Conservation (phyloP, 495 filamentous ascomycete species). For the Pyronema omphalodes region DNA sequence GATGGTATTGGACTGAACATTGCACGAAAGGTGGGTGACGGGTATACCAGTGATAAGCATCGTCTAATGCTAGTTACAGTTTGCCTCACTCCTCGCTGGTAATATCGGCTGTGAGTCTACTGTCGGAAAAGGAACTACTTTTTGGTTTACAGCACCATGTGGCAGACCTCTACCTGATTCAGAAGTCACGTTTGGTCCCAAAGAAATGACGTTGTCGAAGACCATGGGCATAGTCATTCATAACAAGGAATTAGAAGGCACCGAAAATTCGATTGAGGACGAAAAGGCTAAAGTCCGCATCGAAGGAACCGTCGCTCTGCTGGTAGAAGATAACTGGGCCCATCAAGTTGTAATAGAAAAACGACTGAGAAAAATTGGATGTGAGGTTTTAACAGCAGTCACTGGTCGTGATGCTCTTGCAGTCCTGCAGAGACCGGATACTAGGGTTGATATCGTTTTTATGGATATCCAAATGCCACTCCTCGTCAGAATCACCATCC, state of each 20-base stretch:
- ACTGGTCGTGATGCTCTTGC: constrained; percentile 15
- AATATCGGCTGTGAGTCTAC: constrained; percentile 13
- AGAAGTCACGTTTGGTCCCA: constrained; percentile 5
- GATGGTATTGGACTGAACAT: constrained; percentile 13
- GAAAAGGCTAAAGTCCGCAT: constrained; percentile 8
- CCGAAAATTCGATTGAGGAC: background rate
- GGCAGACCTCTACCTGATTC: constrained; percentile 5
- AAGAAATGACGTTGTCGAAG: constrained; percentile 7
- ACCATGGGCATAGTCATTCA: constrained; percentile 17
- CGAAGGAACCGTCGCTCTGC: constrained; percentile 10
- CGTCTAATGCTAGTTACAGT: background rate
- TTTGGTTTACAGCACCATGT: constrained; percentile 14
- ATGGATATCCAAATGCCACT: constrained; percentile 24
- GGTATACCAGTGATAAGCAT: background rate
- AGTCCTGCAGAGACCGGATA: constrained; percentile 7
- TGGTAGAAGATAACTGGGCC: constrained; percentile 23
- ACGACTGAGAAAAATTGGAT: constrained; percentile 13
- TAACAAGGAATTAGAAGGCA: constrained; percentile 11
- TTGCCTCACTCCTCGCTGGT: constrained; percentile 8
- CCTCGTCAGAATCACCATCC: constrained; percentile 6
- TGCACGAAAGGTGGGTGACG: constrained; percentile 8
- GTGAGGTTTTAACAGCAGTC: constrained; percentile 13
- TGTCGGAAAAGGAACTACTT: constrained; percentile 9
- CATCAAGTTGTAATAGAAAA: constrained; percentile 13
- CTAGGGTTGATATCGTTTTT: constrained; percentile 13